Conservation (phyloP, 805 yeast genomes). For the Suhomyces sp. region DNA sequence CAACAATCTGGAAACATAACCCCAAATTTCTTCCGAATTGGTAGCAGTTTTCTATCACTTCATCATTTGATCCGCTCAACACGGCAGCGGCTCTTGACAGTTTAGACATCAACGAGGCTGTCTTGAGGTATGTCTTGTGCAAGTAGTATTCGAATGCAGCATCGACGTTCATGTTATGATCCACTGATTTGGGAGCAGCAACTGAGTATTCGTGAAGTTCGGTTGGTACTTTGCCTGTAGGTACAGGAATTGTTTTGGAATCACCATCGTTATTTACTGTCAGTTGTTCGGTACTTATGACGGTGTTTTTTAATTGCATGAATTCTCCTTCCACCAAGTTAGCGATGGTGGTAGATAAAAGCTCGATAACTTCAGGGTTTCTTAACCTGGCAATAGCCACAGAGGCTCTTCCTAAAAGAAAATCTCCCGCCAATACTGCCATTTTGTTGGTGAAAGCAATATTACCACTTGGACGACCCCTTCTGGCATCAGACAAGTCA, state of each 20-base stretch:
- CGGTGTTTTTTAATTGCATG: conserved; percentile 96
- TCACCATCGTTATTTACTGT: conserved; percentile 50
- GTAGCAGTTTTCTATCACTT: conserved; percentile 80
- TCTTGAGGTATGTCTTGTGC: conserved; percentile 92
- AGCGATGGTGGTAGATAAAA: conserved; percentile 93
- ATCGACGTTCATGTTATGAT: conserved; percentile 65
- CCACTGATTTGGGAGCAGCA: conserved; percentile 35
- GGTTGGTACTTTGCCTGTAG: conserved; percentile 65
- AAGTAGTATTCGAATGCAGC: conserved; percentile 95
- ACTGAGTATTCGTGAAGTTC: conserved; percentile 59
- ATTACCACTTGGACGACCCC: conserved; percentile 91
- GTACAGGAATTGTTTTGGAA: conserved; percentile 46
- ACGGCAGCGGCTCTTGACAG: conserved; percentile 92
- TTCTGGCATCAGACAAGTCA: conserved; percentile 81
- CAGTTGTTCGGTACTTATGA: conserved; percentile 49
- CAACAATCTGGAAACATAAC: conserved; percentile 92
- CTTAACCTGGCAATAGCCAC: conserved; percentile 90
- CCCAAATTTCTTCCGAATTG: conserved; percentile 93
- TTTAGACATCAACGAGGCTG: conserved; percentile 92
- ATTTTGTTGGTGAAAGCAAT: conserved; percentile 93
- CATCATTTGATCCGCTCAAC: conserved; percentile 75
- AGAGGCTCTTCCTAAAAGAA: conserved; percentile 91
- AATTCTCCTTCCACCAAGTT: conserved; percentile 97
- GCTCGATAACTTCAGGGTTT: conserved; percentile 96
- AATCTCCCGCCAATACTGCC: conserved; percentile 98